Evolutionary conservation across 495 filamentous ascomycete genomes (phyloP), one percentile per base, ranked within the genome.

Genomic region (Penicillium herquei): DNA sequence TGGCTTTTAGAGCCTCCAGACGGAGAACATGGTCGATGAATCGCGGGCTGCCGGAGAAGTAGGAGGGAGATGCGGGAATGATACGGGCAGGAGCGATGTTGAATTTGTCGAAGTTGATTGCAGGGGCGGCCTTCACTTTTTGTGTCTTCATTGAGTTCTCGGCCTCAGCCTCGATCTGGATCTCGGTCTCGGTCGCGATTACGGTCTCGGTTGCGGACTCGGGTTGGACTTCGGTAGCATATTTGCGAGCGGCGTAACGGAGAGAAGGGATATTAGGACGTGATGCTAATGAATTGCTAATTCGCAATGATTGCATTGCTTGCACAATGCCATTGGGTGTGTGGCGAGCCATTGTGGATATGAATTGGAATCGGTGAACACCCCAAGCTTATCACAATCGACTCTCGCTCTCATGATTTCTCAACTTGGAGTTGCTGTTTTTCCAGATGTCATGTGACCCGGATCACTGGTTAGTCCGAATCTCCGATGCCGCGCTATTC

Each of bases 1-100:
- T 84, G 33, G 82, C 83, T 49, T 88, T 72, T 17, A 98, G 79
- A 9, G 80, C 67, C 60, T 90, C 82, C 12, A 99, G 79, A 2
- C 70, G 67, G 56, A 99, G 81, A 61, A 89, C 81, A 67, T 88
- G 82, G 71, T 99, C 94, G 74, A 87, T 93, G 79, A 95, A 97
- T 35, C 78, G 76, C 3, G 92, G 88, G 39, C 82, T 87, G 33
- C 85, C 87, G 57, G 91, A 92, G 80, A 98, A 99, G 75, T 98
- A 99, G 44, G 92, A 91, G 2, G 90, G 87, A 7, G 94, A 96
- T 0, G 81, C 79, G 14, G 94, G 94, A 35, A 96, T 75, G 26
- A 95, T 75, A 50, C 94, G 89, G 53, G 89, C 84, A 47, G 77
- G 71, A 26, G 46, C 54, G 13, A 54, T 30, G 10, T 49, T 18